These are phyloP conservation scores for Trichoderma atroviride DNA, from an alignment of 2,329 filamentous ascomycete genomes.

Conservation along the genomic window DNA sequence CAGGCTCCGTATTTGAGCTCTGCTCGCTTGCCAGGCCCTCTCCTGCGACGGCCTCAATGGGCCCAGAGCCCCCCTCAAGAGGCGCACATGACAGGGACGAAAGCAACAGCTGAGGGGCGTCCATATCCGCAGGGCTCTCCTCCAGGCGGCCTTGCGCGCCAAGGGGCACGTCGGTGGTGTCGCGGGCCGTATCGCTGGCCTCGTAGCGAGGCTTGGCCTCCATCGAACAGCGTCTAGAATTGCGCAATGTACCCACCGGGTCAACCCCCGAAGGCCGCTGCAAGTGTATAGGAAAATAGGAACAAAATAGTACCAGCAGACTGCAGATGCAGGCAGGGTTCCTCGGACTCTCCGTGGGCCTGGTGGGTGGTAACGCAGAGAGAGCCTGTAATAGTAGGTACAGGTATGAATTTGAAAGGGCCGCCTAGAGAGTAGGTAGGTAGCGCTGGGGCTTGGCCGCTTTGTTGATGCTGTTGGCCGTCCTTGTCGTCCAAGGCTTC, in stretches of 20 bases:
- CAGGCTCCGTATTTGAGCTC: background rate
- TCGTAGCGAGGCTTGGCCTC: conserved; percentile 11
- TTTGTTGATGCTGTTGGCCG: background rate
- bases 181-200: background rate
- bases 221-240: background rate
- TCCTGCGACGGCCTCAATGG: background rate
- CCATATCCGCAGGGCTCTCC: background rate
- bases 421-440: background rate
- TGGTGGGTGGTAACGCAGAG: background rate
- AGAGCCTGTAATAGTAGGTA: background rate
- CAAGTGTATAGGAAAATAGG: background rate
- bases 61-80: background rate
- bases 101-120: background rate
- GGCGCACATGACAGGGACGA: conserved; percentile 10
- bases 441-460: background rate
- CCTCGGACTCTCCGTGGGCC: background rate
- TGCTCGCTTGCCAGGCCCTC: background rate
- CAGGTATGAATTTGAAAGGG: background rate
- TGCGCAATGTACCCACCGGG: background rate
- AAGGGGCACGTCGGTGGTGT: background rate
- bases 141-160: conserved; percentile 4
- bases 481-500: background rate
- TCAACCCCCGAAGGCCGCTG: background rate
- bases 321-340: background rate
- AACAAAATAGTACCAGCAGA: background rate